Evolutionary conservation across 1,284 basidiomycete genomes (phyloP), one percentile per base, ranked within the genome.

Genomic region (Boletus semigastroideus): DNA sequence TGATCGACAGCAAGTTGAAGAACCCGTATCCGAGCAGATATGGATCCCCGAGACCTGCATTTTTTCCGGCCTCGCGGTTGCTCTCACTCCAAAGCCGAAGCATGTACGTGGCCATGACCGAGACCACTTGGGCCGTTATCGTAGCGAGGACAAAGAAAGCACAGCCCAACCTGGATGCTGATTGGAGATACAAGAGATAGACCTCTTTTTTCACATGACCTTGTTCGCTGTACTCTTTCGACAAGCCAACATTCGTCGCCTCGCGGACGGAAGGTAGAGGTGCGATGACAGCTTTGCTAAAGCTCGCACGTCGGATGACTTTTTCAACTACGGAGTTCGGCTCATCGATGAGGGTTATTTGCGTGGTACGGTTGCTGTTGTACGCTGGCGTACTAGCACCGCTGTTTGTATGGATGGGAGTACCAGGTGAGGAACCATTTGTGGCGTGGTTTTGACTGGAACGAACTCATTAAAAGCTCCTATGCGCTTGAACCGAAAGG

Each of bases 181-280:
- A 90, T 54, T 81, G 72, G 63, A 96, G 79, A 67, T 96, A 97
- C 53, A 84, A 75, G 53, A 74, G 68, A 69, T 97, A 97, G 2
- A 96, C 89, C 17, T 79, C 72, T 31, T 68, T 64, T 70, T 94
- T 94, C 57, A 96, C 92, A 14, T 79, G 80, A 2, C 94, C 94
- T 65, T 88, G 85, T 62, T 95, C 92, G 40, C 78, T 79, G 63
- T 92, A 86, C 66, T 95, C 93, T 63, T 90, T 87, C 3, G 83
- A 76, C 13, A 79, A 63, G 4, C 82, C 83, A 34, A 74, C 22
- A 2, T 33, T 70, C 2, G 76, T 69, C 48, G 71, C 58, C n/a
- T 72, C 58, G 17, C 73, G 65, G 33, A 74, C 67, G 9, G 67
- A 58, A 5, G 77, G 67, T 4, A 73, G 65, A 28, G 71, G 64